Evolutionary conservation across 352 stramenopile genomes (phyloP).

Genomic region (Phytophthora cryptogea): DNA sequence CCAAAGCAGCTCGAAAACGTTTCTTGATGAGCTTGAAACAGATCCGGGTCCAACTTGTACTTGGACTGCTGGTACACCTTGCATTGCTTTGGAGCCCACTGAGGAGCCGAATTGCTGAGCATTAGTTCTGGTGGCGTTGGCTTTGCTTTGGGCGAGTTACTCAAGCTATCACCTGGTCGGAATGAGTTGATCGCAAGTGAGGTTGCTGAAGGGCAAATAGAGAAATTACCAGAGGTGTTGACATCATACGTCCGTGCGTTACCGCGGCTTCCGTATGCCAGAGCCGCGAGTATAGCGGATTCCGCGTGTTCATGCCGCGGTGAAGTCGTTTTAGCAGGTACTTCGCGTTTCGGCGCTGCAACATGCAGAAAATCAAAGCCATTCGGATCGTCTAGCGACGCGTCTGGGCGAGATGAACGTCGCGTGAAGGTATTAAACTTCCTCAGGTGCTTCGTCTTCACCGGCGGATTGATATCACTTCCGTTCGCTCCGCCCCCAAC

Average conservation of each 20-base stretch:
- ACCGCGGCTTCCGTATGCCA: background rate
- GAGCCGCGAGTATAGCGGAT: background rate
- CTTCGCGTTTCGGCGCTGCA: conserved; percentile 21
- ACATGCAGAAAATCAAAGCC: conserved; percentile 43
- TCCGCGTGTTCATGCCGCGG: conserved; percentile 11
- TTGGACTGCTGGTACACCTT: conserved; percentile 46
- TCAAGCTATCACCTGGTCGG: conserved; percentile 1
- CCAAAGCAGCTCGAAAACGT: conserved; percentile 42
- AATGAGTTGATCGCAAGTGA: conserved; percentile 16
- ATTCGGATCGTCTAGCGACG: conserved; percentile 14
- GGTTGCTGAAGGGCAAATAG: conserved; percentile 17
- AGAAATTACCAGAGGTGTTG: conserved; percentile 6
- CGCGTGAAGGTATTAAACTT: conserved; percentile 21
- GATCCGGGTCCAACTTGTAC: conserved; percentile 50
- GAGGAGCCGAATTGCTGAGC: conserved; percentile 19
- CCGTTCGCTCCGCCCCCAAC: conserved; percentile 8
- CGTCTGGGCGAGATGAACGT: conserved; percentile 13
- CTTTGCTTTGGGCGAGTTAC: conserved; percentile 4
- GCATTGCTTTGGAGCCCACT: conserved; percentile 18
- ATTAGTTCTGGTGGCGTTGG: conserved; percentile 10
- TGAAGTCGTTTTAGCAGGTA: background rate
- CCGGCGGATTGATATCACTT: background rate
- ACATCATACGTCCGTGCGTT: background rate
- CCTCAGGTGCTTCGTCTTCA: conserved; percentile 5
- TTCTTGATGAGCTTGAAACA: conserved; percentile 40